Conservation (phyloP, 257 asterid species). For the Striga asiatica region DNA sequence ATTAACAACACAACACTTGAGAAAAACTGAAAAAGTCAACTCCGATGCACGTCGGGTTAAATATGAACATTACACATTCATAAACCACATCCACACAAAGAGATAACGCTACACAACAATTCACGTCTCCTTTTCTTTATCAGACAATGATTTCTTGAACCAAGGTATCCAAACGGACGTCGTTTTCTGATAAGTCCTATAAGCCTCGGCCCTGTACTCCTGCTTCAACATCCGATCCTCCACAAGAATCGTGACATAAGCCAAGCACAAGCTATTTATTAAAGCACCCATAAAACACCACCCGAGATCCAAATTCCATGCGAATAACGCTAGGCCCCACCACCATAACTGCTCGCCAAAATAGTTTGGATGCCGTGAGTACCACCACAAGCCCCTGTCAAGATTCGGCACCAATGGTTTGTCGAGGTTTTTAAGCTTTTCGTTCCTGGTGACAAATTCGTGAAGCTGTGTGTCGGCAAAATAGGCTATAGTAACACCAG, state of each 20-base stretch:
- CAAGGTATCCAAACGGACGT: constrained; percentile 65
- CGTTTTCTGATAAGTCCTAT: constrained; percentile 47
- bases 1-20: no score
- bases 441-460: constrained; percentile 46
- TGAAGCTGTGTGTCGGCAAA: constrained; percentile 76
- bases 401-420: constrained; percentile 48
- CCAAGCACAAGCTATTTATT: constrained; percentile 60
- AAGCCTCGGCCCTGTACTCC: constrained; percentile 67
- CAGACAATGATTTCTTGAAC: constrained; percentile 37
- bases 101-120: background rate
- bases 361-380: constrained; percentile 86
- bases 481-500: constrained; percentile 56
- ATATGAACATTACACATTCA: constrained; percentile 17
- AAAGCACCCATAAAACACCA: constrained; percentile 67
- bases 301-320: constrained; percentile 60
- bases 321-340: constrained; percentile 78
- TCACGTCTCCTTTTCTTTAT: constrained; percentile 22
- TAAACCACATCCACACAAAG: background rate
- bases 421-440: constrained; percentile 33
- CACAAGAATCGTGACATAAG: constrained; percentile 75
- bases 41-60: no score
- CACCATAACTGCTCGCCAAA: constrained; percentile 98
- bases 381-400: constrained; percentile 69
- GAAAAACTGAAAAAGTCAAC: no score
- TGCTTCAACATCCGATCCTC: constrained; percentile 71